Evolutionary conservation across 2,329 filamentous ascomycete genomes (phyloP), one percentile per base, ranked within the genome.

Genomic region (Zelopaecilomyces penicillatus): DNA sequence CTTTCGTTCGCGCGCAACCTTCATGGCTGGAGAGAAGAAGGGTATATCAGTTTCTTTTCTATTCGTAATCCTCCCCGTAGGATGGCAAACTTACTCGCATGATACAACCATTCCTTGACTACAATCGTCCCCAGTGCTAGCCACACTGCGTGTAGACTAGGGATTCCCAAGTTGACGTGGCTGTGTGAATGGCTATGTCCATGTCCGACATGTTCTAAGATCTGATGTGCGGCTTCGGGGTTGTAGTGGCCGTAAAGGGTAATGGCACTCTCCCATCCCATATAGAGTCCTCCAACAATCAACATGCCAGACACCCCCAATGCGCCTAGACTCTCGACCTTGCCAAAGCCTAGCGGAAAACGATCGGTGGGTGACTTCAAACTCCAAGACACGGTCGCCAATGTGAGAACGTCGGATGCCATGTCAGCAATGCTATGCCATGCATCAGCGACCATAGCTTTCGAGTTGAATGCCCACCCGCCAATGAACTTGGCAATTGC

Each of bases 21-120:
- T 97, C 83, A 97, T 94, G 42, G 88, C 87, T 94, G 52, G 32
- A 49, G 32, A 41, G 41, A 37, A 7, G 37, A 30, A 52, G 19
- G 19, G 19, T 19, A 19, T 19, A 19, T 19, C 19, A 19, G 19
- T 19, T 19, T 19, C 19, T 19, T 28, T 33, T 45, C 26, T 37
- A 30, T 34, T 37, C 37, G 41, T 31, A 39, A 37, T 34, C 34
- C 12, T 29, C n/a, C 34, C 10, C 33, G 10, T 31, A 29, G 32
- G 7, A 37, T 39, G 38, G 32, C n/a, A 8, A n/a, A 79, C 86
- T 73, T 80, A 93, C 91, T 98, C 52, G 91, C 88, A 71, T 85
- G 83, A 62, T 97, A 98, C 28, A 98, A 72, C 87, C 90, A 98
- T 66, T 98, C 93, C 68, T 98, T 98, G 57, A 97, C 72, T 28